phyloP scores from a whole-genome alignment of 768 basidiomycete species.

The Phallus indusiatus region DNA sequence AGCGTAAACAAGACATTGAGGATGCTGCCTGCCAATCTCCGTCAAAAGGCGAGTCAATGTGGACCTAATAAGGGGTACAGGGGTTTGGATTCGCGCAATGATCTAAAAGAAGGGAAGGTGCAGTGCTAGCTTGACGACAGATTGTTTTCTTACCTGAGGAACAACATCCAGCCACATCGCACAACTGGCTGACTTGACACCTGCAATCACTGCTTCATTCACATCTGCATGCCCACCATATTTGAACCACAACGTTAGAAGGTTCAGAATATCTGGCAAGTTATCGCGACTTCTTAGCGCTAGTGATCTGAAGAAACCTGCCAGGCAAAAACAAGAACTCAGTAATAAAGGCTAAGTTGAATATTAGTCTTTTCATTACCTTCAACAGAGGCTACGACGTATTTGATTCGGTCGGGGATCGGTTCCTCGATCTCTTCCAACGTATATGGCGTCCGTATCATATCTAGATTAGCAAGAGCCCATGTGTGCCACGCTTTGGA shows the following conservation, averaged over 20 bases:
- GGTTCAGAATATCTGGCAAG: slow-evolving; percentile 37
- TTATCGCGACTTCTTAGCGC: slow-evolving; percentile 34
- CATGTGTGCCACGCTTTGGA: slow-evolving; percentile 46
- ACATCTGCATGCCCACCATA: slow-evolving; percentile 35
- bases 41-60: slow-evolving; percentile 34
- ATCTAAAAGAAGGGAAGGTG: slow-evolving; percentile 22
- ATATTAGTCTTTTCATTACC: not conserved
- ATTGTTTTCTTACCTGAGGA: slow-evolving; percentile 28
- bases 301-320: slow-evolving; percentile 37
- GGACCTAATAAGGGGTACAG: slow-evolving; percentile 27
- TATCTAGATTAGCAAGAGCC: slow-evolving; percentile 40
- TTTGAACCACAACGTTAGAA: slow-evolving; percentile 43
- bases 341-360: not conserved
- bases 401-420: slow-evolving; percentile 16
- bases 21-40: slow-evolving; percentile 38
- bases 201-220: slow-evolving; percentile 30
- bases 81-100: slow-evolving; percentile 40
- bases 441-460: slow-evolving; percentile 30
- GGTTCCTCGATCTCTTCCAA: not conserved
- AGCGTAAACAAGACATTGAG: slow-evolving; percentile 38
- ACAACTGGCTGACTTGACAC: slow-evolving; percentile 32
- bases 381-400: slow-evolving; percentile 21
- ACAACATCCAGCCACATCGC: slow-evolving; percentile 46
- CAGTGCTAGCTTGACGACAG: not conserved
- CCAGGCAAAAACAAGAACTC: slow-evolving; percentile 1